These are phyloP conservation scores for Pyrenophora tritici-repentis DNA, from an alignment of 2,329 filamentous ascomycete species.

Conservation along the genomic window DNA sequence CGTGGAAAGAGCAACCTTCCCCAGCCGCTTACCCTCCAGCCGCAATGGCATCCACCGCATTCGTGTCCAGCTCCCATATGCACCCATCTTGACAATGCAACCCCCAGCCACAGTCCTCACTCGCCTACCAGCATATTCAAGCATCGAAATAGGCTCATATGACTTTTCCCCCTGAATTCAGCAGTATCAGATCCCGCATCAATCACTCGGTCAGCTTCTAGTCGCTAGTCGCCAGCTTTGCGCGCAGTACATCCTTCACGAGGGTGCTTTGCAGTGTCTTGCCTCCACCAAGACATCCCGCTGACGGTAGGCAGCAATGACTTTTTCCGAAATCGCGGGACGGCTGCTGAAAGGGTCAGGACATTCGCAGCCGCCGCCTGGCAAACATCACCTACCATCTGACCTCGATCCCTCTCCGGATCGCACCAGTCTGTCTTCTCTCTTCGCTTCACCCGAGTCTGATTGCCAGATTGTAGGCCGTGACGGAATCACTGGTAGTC, in stretches of 20 bases:
- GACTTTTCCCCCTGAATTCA: constrained; percentile 44
- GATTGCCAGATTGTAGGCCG: constrained; percentile 17
- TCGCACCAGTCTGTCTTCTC: constrained; percentile 16
- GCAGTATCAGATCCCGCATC: constrained; percentile 42
- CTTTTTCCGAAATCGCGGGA: constrained; percentile 37
- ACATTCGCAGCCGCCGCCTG: constrained; percentile 32
- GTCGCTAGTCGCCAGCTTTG: constrained; percentile 30
- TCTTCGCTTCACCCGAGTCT: constrained; percentile 15
- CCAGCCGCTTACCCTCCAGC: constrained; percentile 6
- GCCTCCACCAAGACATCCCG: constrained; percentile 12
- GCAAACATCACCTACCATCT: constrained; percentile 24
- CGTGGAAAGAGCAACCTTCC: constrained; percentile 10
- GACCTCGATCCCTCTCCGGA: constrained; percentile 25
- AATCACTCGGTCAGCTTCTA: constrained; percentile 41
- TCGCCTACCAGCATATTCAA: constrained; percentile 39
- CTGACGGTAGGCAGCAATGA: constrained; percentile 37
- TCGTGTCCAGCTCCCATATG: constrained; percentile 2
- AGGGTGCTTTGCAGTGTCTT: constrained; percentile 12
- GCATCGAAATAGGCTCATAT: constrained; percentile 48
- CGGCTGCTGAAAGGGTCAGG: constrained; percentile 44
- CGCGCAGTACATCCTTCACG: constrained; percentile 31
- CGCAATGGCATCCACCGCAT: neutral
- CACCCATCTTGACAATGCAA: constrained; percentile 18
- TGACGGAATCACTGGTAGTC: constrained; percentile 36
- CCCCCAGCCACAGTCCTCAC: constrained; percentile 32